Conservation (phyloP, 495 filamentous ascomycete genomes). For the Aspergillus nidulans region DNA sequence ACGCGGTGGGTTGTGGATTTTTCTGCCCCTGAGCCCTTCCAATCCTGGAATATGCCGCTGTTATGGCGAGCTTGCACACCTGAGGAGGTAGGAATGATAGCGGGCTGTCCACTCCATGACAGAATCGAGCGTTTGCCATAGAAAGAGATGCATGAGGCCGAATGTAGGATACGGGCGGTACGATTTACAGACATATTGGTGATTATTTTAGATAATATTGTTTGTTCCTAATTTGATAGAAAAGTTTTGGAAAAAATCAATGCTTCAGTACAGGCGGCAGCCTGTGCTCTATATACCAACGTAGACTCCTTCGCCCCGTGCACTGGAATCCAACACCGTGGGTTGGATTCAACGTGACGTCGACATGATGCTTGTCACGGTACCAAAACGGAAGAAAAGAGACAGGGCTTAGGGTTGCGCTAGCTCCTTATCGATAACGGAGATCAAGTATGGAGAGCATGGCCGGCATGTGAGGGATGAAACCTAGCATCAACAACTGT, state of each 20-base stretch:
- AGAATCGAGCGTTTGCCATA: conserved; percentile 10
- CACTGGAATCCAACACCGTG: neutral
- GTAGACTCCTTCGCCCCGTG: neutral
- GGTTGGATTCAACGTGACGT: conserved; percentile 15
- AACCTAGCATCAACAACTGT: neutral
- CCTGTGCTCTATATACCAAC: too few relatives aligned
- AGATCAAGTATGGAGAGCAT: neutral
- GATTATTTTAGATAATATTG: neutral
- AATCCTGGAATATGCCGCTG: conserved; percentile 24
- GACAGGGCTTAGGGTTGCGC: conserved; percentile 23
- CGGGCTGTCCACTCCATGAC: neutral
- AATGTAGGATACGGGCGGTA: conserved; percentile 1
- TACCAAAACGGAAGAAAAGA: neutral
- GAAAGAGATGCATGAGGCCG: conserved; percentile 6
- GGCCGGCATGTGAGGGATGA: neutral
- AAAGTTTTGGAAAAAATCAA: neutral
- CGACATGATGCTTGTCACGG: conserved; percentile 21
- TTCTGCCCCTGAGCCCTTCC: conserved; percentile 33
- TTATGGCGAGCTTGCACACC: conserved; percentile 16
- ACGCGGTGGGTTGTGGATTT: conserved; percentile 34
- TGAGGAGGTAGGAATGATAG: neutral
- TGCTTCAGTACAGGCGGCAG: too few relatives aligned
- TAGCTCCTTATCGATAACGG: conserved; percentile 23
- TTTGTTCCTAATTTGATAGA: neutral
- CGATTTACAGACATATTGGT: neutral